Base-by-base conservation (phyloP, 2,329 filamentous ascomycete species). In the Beauveria brongniartii region DNA sequence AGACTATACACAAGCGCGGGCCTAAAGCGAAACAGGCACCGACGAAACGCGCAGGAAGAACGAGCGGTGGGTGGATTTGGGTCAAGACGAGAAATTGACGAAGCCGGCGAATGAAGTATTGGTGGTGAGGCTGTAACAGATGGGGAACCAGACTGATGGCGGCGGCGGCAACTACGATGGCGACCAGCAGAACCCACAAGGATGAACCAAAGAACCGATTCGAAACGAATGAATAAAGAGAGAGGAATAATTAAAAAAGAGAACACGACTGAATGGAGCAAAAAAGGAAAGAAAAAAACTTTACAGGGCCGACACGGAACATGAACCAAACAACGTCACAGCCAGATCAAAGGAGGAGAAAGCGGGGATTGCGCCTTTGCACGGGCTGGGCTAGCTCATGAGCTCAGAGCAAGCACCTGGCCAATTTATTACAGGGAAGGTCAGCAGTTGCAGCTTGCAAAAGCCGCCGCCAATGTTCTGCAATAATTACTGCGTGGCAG, bases 261-360 rank as follows among this genome's bases (percentile, higher is more conserved):
- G 34, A 28, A 58, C 9, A 18, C 9, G 16, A 50, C 1, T 28
- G 43, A 26, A 48, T 28, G 44, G 28, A 48, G 12, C 12, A 43
- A 47, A 12, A 44, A 37, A 56, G 18, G 10, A 7, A 40, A 5
- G 40, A 41, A 43, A 14, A 44, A 34, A 46, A 51, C 30, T 34
- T 51, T 14, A 24, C 55, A 22, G 28, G 43, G 10, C 30, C 46
- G 43, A 28, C 41, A 56, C 30, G 12, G 34, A 41, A 48, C 26
- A 47, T 46, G 54, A 47, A 37, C 44, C 55, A 58, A 41, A 50
- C 28, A 58, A 58, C 55, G 55, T 58, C 55, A 58, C 55, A 50
- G 30, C 55, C 55, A 58, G 55, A 58, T 41, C 55, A 58, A 56
- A 56, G 54, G 55, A 58, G 55, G 55, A 58, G 55, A 58, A 58